Conservation (phyloP, 139 green algal genomes). For the Closterium sp. region DNA sequence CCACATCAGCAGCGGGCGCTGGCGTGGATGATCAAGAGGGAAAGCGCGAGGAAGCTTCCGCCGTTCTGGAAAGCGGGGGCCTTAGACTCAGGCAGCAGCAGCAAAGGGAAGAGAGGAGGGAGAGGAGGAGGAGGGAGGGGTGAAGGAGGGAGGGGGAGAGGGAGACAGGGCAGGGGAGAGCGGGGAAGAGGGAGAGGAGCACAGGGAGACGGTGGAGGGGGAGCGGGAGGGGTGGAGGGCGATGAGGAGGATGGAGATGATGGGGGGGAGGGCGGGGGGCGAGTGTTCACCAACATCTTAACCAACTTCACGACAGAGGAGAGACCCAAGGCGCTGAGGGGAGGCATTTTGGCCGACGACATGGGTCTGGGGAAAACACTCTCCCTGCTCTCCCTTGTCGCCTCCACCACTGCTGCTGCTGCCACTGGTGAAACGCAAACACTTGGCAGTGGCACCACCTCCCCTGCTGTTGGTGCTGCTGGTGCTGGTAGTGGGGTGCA, state of each 20-base stretch:
- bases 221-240: too few species aligned
- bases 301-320: constrained; percentile 53
- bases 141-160: too few species aligned
- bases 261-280: neutral
- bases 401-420: constrained; percentile 59
- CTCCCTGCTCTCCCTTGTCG: constrained; percentile 56
- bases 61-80: constrained; percentile 60
- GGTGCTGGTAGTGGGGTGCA: neutral
- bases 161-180: neutral
- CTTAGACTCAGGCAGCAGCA: neutral
- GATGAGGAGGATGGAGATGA: neutral
- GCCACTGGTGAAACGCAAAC: too few species aligned
- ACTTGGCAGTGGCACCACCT: too few species aligned
- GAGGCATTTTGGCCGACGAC: constrained; percentile 31
- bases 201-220: neutral
- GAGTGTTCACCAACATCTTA: constrained; percentile 48
- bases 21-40: constrained; percentile 70
- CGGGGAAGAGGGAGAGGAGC: neutral
- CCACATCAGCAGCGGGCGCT: constrained; percentile 68
- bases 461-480: too few species aligned
- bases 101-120: neutral
- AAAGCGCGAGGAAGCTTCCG: constrained; percentile 65
- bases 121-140: neutral
- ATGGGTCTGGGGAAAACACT: constrained; percentile 42
- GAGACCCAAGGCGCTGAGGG: constrained; percentile 44